Conservation (phyloP, 2,329 filamentous ascomycete genomes). For the Arthrobotrys pseudoclavata region DNA sequence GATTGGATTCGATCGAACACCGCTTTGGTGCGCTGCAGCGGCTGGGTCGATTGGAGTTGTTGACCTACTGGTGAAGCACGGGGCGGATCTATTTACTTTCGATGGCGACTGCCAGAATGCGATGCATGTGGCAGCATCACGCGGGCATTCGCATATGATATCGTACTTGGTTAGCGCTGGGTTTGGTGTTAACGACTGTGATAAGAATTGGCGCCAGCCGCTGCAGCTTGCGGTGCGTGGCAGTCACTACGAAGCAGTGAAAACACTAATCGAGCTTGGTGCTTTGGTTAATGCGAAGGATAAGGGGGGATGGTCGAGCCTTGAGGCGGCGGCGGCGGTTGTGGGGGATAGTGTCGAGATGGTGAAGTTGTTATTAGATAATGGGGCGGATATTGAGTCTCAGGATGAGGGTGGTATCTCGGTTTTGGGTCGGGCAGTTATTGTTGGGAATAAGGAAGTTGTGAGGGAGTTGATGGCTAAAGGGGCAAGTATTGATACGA, state of each 20-base stretch:
- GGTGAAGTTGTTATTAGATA: slow-evolving; percentile 28
- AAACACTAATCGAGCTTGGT: slow-evolving; percentile 35
- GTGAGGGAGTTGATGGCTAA: slow-evolving; percentile 20
- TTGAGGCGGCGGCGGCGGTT: slow-evolving; percentile 15
- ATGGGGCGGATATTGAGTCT: slow-evolving; percentile 38
- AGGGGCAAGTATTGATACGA: slow-evolving; percentile 17
- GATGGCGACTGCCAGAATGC: slow-evolving; percentile 11
- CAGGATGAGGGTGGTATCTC: slow-evolving; percentile 7
- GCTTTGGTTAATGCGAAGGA: slow-evolving; percentile 38
- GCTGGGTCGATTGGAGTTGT: slow-evolving; percentile 30
- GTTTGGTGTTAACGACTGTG: slow-evolving; percentile 6
- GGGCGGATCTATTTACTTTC: slow-evolving; percentile 19
- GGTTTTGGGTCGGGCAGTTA: slow-evolving; percentile 26
- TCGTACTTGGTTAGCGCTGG: slow-evolving; percentile 34
- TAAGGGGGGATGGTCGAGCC: slow-evolving; percentile 41
- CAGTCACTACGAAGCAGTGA: slow-evolving; percentile 27
- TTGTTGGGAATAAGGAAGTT: slow-evolving; percentile 17
- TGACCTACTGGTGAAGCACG: slow-evolving; percentile 38
- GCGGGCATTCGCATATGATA: slow-evolving; percentile 42
- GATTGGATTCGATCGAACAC: slow-evolving; percentile 6
- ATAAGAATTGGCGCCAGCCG: slow-evolving; percentile 4
- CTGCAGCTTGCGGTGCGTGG: slow-evolving; percentile 34
- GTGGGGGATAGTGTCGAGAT: slow-evolving; percentile 33
- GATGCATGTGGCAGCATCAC: slow-evolving; percentile 35
- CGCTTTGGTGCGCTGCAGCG: slow-evolving; percentile 38